phyloP scores from a whole-genome alignment of 495 filamentous ascomycete species.

The Amorphotheca resinae region DNA sequence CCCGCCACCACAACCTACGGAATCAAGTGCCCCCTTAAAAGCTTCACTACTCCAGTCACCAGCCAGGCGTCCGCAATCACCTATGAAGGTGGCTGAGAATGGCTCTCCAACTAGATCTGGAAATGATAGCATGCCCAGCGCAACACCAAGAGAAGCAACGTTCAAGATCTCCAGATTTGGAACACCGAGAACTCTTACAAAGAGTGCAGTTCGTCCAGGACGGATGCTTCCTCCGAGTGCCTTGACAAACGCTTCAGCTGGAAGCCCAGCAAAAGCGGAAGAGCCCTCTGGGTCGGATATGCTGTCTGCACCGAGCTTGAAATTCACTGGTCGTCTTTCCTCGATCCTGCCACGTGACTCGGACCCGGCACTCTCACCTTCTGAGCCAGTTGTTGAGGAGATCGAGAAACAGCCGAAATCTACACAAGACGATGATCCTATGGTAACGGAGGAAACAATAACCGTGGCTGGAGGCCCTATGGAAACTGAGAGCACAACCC shows the following conservation, averaged over 20 bases:
- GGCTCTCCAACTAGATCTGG: slow-evolving; percentile 18
- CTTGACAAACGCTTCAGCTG: not conserved
- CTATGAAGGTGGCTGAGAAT: slow-evolving; percentile 27
- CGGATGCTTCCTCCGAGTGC: slow-evolving; percentile 11
- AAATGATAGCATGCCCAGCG: slow-evolving; percentile 1
- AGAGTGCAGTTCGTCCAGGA: slow-evolving; percentile 11
- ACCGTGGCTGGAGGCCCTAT: slow-evolving; percentile 22
- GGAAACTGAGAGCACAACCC: slow-evolving; percentile 18
- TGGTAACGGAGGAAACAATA: slow-evolving; percentile 20
- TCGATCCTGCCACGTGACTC: slow-evolving; percentile 36
- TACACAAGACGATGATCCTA: not conserved
- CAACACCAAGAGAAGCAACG: slow-evolving; percentile 14
- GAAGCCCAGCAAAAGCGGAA: not conserved
- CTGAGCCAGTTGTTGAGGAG: slow-evolving; percentile 4
- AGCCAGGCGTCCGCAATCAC: slow-evolving; percentile 32
- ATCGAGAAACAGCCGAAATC: not conserved
- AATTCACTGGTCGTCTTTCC: slow-evolving; percentile 39
- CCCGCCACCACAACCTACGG: slow-evolving; percentile 4
- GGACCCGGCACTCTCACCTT: slow-evolving; percentile 26
- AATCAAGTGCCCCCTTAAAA: slow-evolving; percentile 26
- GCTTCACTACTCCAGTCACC: slow-evolving; percentile 33
- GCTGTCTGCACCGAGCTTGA: slow-evolving; percentile 1
- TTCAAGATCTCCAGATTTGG: slow-evolving; percentile 19
- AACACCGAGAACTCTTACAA: slow-evolving; percentile 18
- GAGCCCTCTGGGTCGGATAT: not conserved